Percentiles rank a stretch among this genome's conserved stretches.
These are phyloP conservation scores for Talaromyces albobiverticillius DNA, from an alignment of 2,329 filamentous ascomycete species.

Conservation along the genomic window DNA sequence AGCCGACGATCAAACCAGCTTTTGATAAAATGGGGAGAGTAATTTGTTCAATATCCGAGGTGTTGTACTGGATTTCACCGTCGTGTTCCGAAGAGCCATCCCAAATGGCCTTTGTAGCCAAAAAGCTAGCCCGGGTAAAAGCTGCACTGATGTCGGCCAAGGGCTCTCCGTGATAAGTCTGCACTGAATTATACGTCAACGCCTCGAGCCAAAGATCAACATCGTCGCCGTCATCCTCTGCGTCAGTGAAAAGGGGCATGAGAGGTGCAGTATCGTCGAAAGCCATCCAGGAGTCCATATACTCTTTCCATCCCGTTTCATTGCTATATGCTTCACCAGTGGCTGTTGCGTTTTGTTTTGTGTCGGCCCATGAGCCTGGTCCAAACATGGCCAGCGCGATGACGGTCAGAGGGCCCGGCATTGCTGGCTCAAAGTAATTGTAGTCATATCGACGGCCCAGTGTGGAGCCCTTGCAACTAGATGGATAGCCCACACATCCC, in stretches of 20 bases:
- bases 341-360: not conserved
- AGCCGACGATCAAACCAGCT: conserved; percentile 5
- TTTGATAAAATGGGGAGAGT: not conserved
- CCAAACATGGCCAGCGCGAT: conserved; percentile 15
- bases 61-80: not conserved
- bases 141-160: not conserved
- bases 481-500: not conserved
- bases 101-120: conserved; percentile 9
- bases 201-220: not conserved
- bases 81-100: not conserved
- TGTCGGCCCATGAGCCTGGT: conserved; percentile 12
- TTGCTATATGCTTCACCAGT: not conserved
- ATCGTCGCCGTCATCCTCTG: no score
- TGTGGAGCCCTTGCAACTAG: no score
- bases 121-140: conserved; percentile 3
- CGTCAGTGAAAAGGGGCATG: not conserved
- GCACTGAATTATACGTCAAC: no score
- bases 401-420: conserved; percentile 13
- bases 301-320: conserved; percentile 1
- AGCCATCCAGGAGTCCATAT: not conserved
- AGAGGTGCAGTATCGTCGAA: not conserved
- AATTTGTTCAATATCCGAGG: conserved; percentile 2
- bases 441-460: no score
- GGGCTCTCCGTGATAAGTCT: no score
- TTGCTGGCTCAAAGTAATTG: not conserved